Percentiles rank a stretch among this genome's conserved stretches.
These are phyloP conservation scores for Aspergillus cristatus DNA, from an alignment of 495 filamentous ascomycete species.

Conservation along the genomic window DNA sequence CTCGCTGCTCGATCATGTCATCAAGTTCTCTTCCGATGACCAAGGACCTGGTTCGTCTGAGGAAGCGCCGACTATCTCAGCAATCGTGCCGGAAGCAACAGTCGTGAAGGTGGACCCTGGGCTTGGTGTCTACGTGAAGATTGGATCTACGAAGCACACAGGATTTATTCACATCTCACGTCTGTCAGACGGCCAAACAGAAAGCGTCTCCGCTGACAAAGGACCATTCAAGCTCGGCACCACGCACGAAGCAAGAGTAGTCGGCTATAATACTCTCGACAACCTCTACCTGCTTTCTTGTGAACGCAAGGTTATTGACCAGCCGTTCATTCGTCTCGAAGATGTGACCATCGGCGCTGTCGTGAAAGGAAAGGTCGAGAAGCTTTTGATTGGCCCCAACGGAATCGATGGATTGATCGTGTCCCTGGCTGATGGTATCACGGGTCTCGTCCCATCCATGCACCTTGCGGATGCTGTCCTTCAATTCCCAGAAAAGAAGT, in stretches of 20 bases:
- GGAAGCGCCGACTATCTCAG: constrained; percentile 59
- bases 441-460: constrained; percentile 74
- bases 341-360: constrained; percentile 75
- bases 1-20: constrained; percentile 74
- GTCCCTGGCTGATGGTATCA: constrained; percentile 74
- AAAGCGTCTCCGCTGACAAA: constrained; percentile 60
- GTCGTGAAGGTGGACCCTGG: constrained; percentile 68
- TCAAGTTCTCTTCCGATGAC: constrained; percentile 50
- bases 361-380: constrained; percentile 78
- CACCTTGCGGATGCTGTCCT: constrained; percentile 83
- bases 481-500: constrained; percentile 92
- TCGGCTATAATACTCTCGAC: constrained; percentile 81
- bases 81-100: constrained; percentile 64
- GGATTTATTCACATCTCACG: constrained; percentile 93
- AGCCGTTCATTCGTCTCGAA: constrained; percentile 81
- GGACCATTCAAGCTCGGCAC: constrained; percentile 72
- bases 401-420: constrained; percentile 76
- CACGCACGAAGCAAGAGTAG: constrained; percentile 66
- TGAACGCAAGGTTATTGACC: constrained; percentile 70
- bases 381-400: constrained; percentile 60
- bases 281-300: constrained; percentile 79
- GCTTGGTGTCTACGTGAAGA: constrained; percentile 70
- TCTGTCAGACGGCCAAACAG: constrained; percentile 78
- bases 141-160: constrained; percentile 61
- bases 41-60: constrained; percentile 36